Evolutionary conservation across 176 grass and related monocot species (phyloP).

Genomic region (Eleusine coracana): DNA sequence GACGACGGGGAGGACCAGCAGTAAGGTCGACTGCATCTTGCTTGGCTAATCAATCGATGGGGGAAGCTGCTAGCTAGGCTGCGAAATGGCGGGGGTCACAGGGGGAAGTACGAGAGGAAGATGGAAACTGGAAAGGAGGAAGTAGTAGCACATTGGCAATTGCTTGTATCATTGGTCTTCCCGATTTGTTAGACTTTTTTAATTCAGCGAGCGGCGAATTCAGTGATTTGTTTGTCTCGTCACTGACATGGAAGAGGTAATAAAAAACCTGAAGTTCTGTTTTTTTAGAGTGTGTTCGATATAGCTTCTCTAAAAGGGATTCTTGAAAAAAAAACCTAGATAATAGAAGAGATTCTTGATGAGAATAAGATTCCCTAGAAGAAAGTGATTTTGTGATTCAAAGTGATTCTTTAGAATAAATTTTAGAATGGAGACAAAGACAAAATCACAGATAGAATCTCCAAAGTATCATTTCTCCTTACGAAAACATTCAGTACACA

Average conservation of each 20-base stretch:
- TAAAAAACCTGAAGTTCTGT: neutral
- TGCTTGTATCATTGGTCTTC: neutral
- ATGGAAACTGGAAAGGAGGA: neutral
- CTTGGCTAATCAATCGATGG: neutral
- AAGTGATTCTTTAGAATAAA: too few species aligned
- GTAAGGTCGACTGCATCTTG: conserved; percentile 5
- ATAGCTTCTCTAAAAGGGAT: too few species aligned
- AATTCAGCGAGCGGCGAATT: neutral
- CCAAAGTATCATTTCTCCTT: too few species aligned
- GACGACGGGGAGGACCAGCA: conserved; percentile 25
- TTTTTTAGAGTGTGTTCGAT: too few species aligned
- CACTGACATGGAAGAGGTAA: neutral
- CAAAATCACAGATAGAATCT: too few species aligned
- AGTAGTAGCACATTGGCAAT: neutral
- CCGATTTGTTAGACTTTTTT: conserved; percentile 1
- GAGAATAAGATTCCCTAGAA: too few species aligned
- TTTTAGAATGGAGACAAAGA: too few species aligned
- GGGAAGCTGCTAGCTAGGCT: neutral
- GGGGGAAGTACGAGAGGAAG: neutral
- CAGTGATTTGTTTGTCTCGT: neutral
- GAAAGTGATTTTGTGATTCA: too few species aligned
- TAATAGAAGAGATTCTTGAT: too few species aligned
- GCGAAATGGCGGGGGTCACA: neutral
- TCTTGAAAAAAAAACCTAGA: too few species aligned
- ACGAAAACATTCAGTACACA: too few species aligned